Base-by-base conservation (phyloP, 1,284 basidiomycete species). In the Malassezia slooffiae region DNA sequence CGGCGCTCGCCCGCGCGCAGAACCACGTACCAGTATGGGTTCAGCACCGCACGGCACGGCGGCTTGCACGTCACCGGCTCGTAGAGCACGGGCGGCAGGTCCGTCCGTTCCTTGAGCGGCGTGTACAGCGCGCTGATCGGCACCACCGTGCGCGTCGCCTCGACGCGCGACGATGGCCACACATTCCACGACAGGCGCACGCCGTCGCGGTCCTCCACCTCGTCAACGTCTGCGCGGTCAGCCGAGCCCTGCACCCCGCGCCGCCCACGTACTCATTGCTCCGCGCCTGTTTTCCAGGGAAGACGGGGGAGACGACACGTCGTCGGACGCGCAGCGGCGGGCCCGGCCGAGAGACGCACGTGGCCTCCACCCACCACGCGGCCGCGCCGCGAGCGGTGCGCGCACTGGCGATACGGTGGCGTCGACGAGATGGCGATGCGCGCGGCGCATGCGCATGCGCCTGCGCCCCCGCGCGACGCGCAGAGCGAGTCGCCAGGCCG, bases 11-110 rank as follows among this genome's bases (percentile, higher is more conserved):
- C n/a, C n/a, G n/a, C n/a, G n/a, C n/a, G 9, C 27, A 28, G 27
- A 13, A 3, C 6, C 9, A 48, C 57, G 42, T 40, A 62, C 88
- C 89, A 95, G 76, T 91, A 95, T 16, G 90, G 90, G 69, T 97
- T 97, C 57, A 97, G 77, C 57, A 97, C 88, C 34, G 91, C 90
- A 50, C 91, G 82, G 76, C 91, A 99, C 8, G 88, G 85, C 24
- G 87, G 82, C 73, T 96, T 97, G 77, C 93, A 99, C 11, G 89
- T 90, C 35, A 99, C 91, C 11, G 91, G 93, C 71, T 96, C 91
- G 70, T 99, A 99, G 41, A 95, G 74, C 26, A 99, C 90, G 1
- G 90, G 89, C 2, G 91, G 90, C 0, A 97, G 77, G 70, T 96
- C 91, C 57, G 90, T 88, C 45, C 91, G 78, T 59, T 85, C 79